Percentiles rank a stretch among this genome's conserved stretches.
Evolutionary conservation across 1,139 yeast species (phyloP).

Genomic region (Candida smagusa): DNA sequence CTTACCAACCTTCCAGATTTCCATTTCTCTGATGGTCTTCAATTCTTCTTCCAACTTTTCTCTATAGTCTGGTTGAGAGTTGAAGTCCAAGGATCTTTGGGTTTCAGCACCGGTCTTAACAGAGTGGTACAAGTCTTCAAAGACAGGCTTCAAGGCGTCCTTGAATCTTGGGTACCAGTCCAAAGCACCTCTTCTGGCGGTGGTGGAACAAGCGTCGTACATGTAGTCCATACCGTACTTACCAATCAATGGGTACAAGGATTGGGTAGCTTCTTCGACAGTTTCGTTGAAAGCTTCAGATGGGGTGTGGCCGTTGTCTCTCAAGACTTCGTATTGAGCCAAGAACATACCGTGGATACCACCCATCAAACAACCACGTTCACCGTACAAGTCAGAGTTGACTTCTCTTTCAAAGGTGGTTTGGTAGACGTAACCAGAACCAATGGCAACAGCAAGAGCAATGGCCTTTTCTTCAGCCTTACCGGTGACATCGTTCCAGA

Average conservation of each 20-base stretch:
- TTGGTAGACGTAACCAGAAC: slow-evolving; percentile 99
- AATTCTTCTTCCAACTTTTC: slow-evolving; percentile 93
- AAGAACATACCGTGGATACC: slow-evolving; percentile 99
- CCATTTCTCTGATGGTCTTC: slow-evolving; percentile 90
- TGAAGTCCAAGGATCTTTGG: slow-evolving; percentile 95
- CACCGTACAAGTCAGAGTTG: slow-evolving; percentile 98
- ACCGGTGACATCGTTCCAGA: slow-evolving; percentile 99
- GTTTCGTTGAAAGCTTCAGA: slow-evolving; percentile 99
- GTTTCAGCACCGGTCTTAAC: slow-evolving; percentile 97
- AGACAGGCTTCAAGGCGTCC: slow-evolving; percentile 98
- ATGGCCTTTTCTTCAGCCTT: slow-evolving; percentile 99
- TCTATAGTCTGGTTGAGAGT: slow-evolving; percentile 97
- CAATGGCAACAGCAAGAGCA: slow-evolving; percentile 98
- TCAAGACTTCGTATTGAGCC: slow-evolving; percentile 98
- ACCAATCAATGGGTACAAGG: slow-evolving; percentile 97
- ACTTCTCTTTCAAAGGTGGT: slow-evolving; percentile 99
- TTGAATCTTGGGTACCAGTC: slow-evolving; percentile 99
- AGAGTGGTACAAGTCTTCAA: slow-evolving; percentile 91
- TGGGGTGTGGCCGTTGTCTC: slow-evolving; percentile 99
- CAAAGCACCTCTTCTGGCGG: slow-evolving; percentile 99
- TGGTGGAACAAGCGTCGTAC: slow-evolving; percentile 99
- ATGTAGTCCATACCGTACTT: slow-evolving; percentile 99
- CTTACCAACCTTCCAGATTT: slow-evolving; percentile 99
- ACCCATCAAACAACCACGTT: slow-evolving; percentile 99
- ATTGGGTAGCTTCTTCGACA: slow-evolving; percentile 99